phyloP scores from a whole-genome alignment of 2,329 filamentous ascomycete genomes.

The Diplodia scrobiculata region DNA sequence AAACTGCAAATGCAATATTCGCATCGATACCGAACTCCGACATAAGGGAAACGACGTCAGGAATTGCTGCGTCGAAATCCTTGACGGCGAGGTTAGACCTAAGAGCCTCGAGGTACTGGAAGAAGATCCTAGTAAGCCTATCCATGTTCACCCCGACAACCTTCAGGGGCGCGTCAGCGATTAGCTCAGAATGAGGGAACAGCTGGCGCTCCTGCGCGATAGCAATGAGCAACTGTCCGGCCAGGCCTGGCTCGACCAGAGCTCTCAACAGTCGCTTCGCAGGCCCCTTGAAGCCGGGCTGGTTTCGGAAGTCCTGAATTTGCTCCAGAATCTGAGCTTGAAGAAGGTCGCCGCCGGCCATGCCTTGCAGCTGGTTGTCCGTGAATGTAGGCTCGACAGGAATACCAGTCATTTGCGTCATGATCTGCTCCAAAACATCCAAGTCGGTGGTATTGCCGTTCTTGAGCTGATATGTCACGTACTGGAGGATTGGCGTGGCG shows the following conservation, averaged over 20 bases:
- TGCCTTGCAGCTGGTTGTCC: constrained; percentile 80
- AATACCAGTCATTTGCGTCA: constrained; percentile 91
- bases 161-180: constrained; percentile 79
- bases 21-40: constrained; percentile 73
- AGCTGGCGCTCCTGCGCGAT: constrained; percentile 87
- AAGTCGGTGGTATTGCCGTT: constrained; percentile 85
- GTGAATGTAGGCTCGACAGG: constrained; percentile 84
- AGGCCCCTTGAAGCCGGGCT: constrained; percentile 59
- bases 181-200: constrained; percentile 74
- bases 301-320: constrained; percentile 76
- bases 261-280: constrained; percentile 79
- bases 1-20: constrained; percentile 20
- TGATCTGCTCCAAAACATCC: constrained; percentile 86
- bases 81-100: constrained; percentile 74
- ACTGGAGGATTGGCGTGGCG: constrained; percentile 81
- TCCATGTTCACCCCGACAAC: constrained; percentile 85
- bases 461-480: constrained; percentile 81
- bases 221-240: constrained; percentile 80
- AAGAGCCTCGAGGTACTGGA: constrained; percentile 86
- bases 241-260: constrained; percentile 74
- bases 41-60: constrained; percentile 72
- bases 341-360: constrained; percentile 81
- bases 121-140: constrained; percentile 80
- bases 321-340: constrained; percentile 76
- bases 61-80: constrained; percentile 78